Evolutionary conservation across 495 filamentous ascomycete genomes (phyloP), one percentile per base, ranked within the genome.

Genomic region (Aspergillus egyptiacus): DNA sequence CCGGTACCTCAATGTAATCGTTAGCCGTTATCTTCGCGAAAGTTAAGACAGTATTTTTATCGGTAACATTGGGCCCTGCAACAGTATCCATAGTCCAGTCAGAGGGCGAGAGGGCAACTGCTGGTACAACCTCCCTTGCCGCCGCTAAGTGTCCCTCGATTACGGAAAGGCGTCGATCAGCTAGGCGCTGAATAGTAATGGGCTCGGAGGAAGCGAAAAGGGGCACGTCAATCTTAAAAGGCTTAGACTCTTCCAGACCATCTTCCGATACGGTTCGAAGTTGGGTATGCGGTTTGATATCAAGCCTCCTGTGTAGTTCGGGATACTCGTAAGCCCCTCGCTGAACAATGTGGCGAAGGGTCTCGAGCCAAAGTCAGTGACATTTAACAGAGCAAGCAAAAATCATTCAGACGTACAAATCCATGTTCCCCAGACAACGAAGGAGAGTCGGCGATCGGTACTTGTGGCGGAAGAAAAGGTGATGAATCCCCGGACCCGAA

Each of bases 21-120:
- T 96, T 80, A 42, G 87, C 78, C 1, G 93, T 84, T 78, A 96
- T 91, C 51, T 81, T 77, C 0, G 94, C 90, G 57, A 98, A 79
- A 17, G 74, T 87, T 48, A 97, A 52, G 10, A 98, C 77, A 0
- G 88, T 95, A 32, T 81, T 73, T 66, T 91, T 95, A 63, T 96
- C 84, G 18, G 88, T 87, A 25, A 91, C 66, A 65, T 98, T 83
- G 10, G 93, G 93, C 0, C 81, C 87, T 2, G 75, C 58, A 1
- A 96, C 69, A 18, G 86, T 81, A 50, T 97, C 93, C 57, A 86
- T 73, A 2, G 83, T 83, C 93, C 93, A 98, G 23, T 85, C 87
- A 5, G 78, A 83, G 6, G 81, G 72, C 25, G 75, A 78, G 32
- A 84, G 73, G 19, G 73, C 72, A 39, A 77, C 72, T 8, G 80